A percentile compares a stretch with the other conserved stretches of the same genome.
These are phyloP conservation scores for Podila clonocystis DNA, from an alignment of 192 early-diverging fungal genomes.

Conservation along the genomic window DNA sequence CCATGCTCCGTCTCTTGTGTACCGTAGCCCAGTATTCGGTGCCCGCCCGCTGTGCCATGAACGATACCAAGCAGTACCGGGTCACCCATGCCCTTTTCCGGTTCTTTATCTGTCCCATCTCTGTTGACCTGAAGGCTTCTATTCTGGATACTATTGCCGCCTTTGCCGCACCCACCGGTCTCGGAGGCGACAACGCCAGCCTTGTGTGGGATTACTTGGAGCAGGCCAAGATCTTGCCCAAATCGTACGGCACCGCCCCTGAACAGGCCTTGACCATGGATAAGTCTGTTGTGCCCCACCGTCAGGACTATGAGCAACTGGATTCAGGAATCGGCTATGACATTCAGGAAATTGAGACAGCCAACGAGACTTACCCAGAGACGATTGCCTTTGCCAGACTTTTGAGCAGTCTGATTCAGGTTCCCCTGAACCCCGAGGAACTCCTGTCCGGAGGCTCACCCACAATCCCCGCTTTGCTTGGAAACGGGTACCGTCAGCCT, in stretches of 20 bases:
- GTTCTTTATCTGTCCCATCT: conserved; percentile 82
- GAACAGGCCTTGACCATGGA: conserved; percentile 38
- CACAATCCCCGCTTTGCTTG: conserved; percentile 71
- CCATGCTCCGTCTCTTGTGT: conserved; percentile 80
- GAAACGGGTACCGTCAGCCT: conserved; percentile 71
- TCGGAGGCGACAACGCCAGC: conserved; percentile 62
- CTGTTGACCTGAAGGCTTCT: conserved; percentile 82
- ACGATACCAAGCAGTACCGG: conserved; percentile 72
- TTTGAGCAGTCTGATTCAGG: conserved; percentile 74
- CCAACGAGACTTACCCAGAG: conserved; percentile 85
- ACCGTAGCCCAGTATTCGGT: conserved; percentile 83
- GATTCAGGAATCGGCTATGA: conserved; percentile 75
- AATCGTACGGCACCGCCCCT: conserved; percentile 34
- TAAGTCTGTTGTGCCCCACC: conserved; percentile 10
- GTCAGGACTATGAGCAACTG: conserved; percentile 24
- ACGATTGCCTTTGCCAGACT: conserved; percentile 86
- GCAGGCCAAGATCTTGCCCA: conserved; percentile 52
- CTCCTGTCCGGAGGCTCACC: conserved; percentile 51
- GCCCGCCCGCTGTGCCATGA: conserved; percentile 72
- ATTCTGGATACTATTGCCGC: conserved; percentile 83
- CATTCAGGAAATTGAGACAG: conserved; percentile 83
- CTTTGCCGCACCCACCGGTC: conserved; percentile 73
- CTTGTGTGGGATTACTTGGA: conserved; percentile 88
- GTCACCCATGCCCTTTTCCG: conserved; percentile 79
- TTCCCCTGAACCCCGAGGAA: conserved; percentile 53